Conservation (phyloP, 2,329 filamentous ascomycete species). For the Coniochaeta sp. region DNA sequence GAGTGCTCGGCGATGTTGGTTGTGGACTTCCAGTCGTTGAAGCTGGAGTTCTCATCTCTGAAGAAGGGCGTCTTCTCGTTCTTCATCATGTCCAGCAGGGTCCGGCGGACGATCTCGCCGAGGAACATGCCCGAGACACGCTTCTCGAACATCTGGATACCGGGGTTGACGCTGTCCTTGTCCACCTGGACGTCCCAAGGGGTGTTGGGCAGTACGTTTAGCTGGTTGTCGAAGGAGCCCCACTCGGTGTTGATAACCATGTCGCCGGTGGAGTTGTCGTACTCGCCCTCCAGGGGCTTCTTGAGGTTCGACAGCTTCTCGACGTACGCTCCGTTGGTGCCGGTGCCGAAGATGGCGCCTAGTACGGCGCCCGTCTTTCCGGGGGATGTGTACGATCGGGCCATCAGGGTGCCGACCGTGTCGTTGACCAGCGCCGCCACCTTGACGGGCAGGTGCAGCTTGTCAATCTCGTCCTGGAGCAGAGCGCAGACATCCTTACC, state of each 20-base stretch:
- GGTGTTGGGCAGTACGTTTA: constrained; percentile 81
- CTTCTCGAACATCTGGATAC: constrained; percentile 98
- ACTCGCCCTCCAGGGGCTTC: constrained; percentile 65
- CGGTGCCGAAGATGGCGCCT: constrained; percentile 96
- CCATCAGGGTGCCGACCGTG: constrained; percentile 96
- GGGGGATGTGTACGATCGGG: constrained; percentile 87
- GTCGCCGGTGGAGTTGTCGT: constrained; percentile 73
- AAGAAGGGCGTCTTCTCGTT: constrained; percentile 64
- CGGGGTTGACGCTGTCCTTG: constrained; percentile 76
- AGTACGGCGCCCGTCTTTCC: constrained; percentile 80
- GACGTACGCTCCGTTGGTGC: constrained; percentile 94
- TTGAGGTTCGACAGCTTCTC: constrained; percentile 83
- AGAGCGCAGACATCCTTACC: constrained; percentile 92
- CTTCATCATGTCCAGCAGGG: constrained; percentile 65
- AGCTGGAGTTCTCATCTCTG: constrained; percentile 64
- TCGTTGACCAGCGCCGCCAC: constrained; percentile 97
- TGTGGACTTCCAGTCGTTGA: constrained; percentile 63
- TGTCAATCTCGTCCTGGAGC: constrained; percentile 84
- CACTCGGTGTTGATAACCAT: constrained; percentile 99
- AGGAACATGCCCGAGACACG: constrained; percentile 97
- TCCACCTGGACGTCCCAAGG: constrained; percentile 77
- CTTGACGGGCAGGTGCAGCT: constrained; percentile 76
- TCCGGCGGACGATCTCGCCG: constrained; percentile 82
- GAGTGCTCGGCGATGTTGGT: constrained; percentile 61
- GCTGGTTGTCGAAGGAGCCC: constrained; percentile 94